Evolutionary conservation across 2,329 filamentous ascomycete species (phyloP).

Genomic region (Aspergillus latus): DNA sequence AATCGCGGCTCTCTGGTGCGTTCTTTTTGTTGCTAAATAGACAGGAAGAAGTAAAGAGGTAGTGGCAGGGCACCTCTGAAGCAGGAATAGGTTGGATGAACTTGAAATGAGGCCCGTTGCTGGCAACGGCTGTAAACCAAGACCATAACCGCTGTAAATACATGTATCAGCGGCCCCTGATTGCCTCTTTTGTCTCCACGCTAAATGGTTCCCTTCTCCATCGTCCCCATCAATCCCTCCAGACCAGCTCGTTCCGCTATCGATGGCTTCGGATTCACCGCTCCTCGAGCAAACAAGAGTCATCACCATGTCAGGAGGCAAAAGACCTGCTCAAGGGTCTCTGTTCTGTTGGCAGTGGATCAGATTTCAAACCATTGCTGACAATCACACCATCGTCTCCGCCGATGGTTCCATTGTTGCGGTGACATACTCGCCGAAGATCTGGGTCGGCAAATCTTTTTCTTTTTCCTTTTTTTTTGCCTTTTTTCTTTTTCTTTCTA

Average conservation of each 20-base stretch:
- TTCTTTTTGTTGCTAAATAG: not conserved
- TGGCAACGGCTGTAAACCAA: not conserved
- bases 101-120: too few relatives aligned
- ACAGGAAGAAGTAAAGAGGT: not conserved
- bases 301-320: not conserved
- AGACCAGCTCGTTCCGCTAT: not conserved
- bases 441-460: constrained; percentile 13
- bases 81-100: not conserved
- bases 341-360: not conserved
- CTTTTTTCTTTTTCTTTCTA: constrained; percentile 17
- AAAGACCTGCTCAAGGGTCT: not conserved
- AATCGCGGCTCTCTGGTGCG: not conserved
- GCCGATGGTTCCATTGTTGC: constrained; percentile 26
- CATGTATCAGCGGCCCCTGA: constrained; percentile 2
- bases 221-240: not conserved
- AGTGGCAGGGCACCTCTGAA: not conserved
- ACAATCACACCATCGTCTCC: constrained; percentile 27
- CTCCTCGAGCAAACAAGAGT: not conserved
- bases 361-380: constrained; percentile 6
- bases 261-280: constrained; percentile 1
- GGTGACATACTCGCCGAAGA: constrained; percentile 21
- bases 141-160: constrained; percentile 3
- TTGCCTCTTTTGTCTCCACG: not conserved
- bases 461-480: too few relatives aligned
- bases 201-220: not conserved